Evolutionary conservation across 1,284 basidiomycete genomes (phyloP), one percentile per base, ranked within the genome.

Genomic region (Takashimella tepidaria): DNA sequence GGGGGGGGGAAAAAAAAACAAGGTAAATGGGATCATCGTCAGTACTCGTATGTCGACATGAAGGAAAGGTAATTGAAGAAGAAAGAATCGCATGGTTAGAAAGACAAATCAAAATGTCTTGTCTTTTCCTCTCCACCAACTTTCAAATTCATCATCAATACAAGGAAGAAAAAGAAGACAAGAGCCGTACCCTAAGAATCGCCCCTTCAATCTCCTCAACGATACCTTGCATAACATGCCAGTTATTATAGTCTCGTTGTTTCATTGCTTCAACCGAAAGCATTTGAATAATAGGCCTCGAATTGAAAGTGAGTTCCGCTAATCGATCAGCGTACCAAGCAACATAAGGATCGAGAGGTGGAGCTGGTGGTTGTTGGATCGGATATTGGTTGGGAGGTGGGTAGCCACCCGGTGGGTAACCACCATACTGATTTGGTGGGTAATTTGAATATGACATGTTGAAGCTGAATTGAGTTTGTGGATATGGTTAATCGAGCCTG

Each of bases 211-310:
- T 78, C 72, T 89, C 91, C 61, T 92, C 86, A 1, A 87, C 87
- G 21, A 98, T 87, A 50, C 91, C 83, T 55, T 86, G 83, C 61
- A 89, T 85, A 76, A 86, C 79, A 81, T 71, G 61, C 58, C 87
- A 84, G 51, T 84, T 79, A 70, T 88, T 86, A 60, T 64, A 54
- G 61, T 74, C 68, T 16, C 68, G 62, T 58, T 72, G 67, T 57
- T 95, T 88, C 79, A 92, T 88, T 31, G 96, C 93, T 66, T 92
- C 83, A 80, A 95, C 84, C 25, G 95, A 98, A n/a, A 98, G 79
- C 58, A 83, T 84, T 76, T 95, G 92, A 66, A 99, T 99, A 62
- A 97, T 86, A 13, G 92, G 89, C 70, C 93, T 87, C 62, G 92
- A 96, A 77, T 98, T 99, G 80, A 95, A 86, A 42, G 86, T 92